phyloP scores from a whole-genome alignment of 2,329 filamentous ascomycete species.

The Penicillium sp. region DNA sequence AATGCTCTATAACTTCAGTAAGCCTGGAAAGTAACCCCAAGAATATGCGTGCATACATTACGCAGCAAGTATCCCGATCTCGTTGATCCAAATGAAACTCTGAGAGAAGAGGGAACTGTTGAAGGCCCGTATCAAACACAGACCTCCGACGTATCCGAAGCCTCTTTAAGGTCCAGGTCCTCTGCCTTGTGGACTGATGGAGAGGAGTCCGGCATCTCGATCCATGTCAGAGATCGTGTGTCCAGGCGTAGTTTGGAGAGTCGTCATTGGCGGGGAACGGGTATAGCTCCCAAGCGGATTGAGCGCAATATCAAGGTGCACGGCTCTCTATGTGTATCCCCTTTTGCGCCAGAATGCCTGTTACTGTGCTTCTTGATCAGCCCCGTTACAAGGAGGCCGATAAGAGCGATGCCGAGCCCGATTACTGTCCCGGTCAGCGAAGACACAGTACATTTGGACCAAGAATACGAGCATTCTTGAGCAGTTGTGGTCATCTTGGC shows the following conservation, averaged over 20 bases:
- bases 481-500: neutral
- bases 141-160: neutral
- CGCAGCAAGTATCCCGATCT: neutral
- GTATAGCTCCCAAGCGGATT: neutral
- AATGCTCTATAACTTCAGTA: neutral
- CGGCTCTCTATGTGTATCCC: neutral
- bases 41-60: neutral
- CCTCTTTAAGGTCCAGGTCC: neutral
- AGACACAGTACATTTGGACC: neutral
- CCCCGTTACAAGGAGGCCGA: neutral
- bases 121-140: neutral
- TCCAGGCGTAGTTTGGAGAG: neutral
- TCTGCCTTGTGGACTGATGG: neutral
- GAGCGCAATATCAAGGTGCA: neutral
- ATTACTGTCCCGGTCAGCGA: neutral
- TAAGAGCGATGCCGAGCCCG: neutral
- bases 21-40: neutral
- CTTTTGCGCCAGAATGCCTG: neutral
- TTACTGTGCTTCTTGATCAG: neutral
- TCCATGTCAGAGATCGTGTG: neutral
- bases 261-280: neutral
- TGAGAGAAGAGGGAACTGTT: neutral
- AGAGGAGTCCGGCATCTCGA: neutral
- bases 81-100: neutral
- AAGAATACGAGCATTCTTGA: constrained; percentile 1